Evolutionary conservation across 495 filamentous ascomycete genomes (phyloP), one percentile per base, ranked within the genome.

Genomic region (Aspergillus saccharolyticus): DNA sequence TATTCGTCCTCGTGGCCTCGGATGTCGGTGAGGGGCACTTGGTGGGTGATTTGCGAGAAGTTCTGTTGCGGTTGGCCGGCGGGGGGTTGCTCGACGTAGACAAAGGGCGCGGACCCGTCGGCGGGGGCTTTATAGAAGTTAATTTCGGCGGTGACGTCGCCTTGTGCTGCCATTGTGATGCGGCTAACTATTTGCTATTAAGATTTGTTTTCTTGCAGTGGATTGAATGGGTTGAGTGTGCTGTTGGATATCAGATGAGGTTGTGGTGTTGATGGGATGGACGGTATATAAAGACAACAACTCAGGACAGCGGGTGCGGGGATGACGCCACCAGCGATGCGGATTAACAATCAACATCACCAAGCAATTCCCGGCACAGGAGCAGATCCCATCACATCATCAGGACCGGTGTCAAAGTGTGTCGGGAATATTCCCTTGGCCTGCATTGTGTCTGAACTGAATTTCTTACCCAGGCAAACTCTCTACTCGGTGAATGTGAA

Each of bases 121-220:
- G 77, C 54, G 0, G 89, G 87, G 0, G 80, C 73, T 1, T 54
- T 19, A 70, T 83, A 88, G 81, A 89, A 96, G 70, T 83, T 83
- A 3, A 94, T 75, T 50, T 66, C 70, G 16, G 84, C 77, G 17
- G 71, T 76, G 45, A 89, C 83, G 61, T 84, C 75, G 50, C 90
- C 90, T 45, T 52, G 28, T 21, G 49, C 47, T 10, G 33, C 2
- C 33, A 39, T 39, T n/a, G n/a, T n/a, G n/a, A n/a, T n/a, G n/a
- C n/a, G n/a, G n/a, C n/a, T n/a, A n/a, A n/a, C n/a, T n/a, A n/a
- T n/a, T n/a, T n/a, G n/a, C n/a, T 30, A 30, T 30, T 4, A 30
- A 30, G 4, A 4, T 30, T 10, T 30, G 4, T 4, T 30, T 28
- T 3, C 25, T 28, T 28, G 25, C 3, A 28, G 25, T 9, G 25